phyloP scores from a whole-genome alignment of 768 basidiomycete genomes.

The Roridomyces roridus region DNA sequence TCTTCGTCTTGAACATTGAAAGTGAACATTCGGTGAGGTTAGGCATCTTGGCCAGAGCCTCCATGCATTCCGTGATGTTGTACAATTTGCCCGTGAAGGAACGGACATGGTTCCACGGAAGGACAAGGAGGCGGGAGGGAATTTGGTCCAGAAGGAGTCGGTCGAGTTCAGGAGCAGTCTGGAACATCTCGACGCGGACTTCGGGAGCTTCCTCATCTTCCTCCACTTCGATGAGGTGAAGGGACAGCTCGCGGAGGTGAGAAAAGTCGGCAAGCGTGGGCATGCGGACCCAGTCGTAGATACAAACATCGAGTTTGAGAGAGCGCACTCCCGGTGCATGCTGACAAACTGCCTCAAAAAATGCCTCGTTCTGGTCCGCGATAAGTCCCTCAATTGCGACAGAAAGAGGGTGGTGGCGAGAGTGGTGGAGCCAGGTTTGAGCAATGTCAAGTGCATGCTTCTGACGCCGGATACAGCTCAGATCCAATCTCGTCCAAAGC shows the following conservation, averaged over 20 bases:
- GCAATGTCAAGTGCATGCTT: not conserved
- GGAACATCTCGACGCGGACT: not conserved
- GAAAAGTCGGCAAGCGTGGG: not conserved
- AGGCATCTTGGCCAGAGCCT: not conserved
- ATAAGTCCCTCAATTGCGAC: not conserved
- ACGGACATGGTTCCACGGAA: conserved; percentile 9
- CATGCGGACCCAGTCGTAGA: not conserved
- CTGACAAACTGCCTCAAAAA: not conserved
- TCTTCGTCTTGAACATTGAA: not conserved
- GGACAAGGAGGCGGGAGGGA: not conserved
- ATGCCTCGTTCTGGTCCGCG: not conserved
- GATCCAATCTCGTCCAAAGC: conserved; percentile 9
- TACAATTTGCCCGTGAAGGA: conserved; percentile 8
- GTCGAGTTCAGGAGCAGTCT: not conserved
- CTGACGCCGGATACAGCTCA: no score
- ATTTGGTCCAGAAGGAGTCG: not conserved
- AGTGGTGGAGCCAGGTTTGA: not conserved
- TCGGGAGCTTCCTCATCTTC: no score
- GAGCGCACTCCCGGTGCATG: not conserved
- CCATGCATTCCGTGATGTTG: not conserved
- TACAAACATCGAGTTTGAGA: not conserved
- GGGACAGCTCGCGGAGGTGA: not conserved
- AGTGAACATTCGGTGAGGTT: conserved; percentile 1
- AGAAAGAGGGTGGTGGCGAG: not conserved
- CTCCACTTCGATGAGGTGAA: not conserved